Percentiles rank a stretch among this genome's conserved stretches.
These are phyloP conservation scores for Lagerstroemia speciosa DNA, from an alignment of 345 rosid genomes.

Conservation along the genomic window DNA sequence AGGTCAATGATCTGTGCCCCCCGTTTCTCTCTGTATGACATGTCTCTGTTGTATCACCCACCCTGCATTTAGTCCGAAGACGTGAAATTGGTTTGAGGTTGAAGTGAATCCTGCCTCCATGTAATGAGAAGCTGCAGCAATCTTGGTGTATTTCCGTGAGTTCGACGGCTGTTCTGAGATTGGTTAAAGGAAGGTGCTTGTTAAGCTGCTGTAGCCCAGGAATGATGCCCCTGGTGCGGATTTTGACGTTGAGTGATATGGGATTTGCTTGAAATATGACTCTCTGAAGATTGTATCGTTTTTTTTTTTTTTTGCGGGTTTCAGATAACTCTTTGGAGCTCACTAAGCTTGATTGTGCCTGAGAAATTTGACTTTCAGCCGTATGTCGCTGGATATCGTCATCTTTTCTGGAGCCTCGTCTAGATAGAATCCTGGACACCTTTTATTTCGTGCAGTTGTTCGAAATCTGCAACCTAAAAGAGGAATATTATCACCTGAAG, in stretches of 20 bases:
- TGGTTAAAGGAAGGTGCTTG: background rate
- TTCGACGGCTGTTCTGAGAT: background rate
- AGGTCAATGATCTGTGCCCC: slow-evolving; percentile 36
- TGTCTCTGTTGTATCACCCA: background rate
- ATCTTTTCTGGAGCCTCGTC: no score
- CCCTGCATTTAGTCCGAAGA: background rate
- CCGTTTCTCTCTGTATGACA: background rate
- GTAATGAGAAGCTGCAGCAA: background rate
- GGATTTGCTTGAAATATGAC: background rate
- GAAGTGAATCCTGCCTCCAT: background rate
- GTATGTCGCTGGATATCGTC: no score
- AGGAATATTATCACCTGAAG: no score
- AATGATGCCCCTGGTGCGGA: background rate
- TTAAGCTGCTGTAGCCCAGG: background rate
- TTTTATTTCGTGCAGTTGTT: no score
- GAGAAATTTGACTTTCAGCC: background rate
- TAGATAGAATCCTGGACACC: no score
- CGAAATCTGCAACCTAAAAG: no score
- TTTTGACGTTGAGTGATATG: background rate
- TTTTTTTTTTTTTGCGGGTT: background rate
- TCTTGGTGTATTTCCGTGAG: background rate
- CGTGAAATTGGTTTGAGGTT: background rate
- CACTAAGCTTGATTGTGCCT: background rate
- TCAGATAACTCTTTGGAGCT: background rate
- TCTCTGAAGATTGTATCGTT: background rate